Base-by-base conservation (phyloP, 306 rosid genomes). In the Heteromeles arbutifolia region DNA sequence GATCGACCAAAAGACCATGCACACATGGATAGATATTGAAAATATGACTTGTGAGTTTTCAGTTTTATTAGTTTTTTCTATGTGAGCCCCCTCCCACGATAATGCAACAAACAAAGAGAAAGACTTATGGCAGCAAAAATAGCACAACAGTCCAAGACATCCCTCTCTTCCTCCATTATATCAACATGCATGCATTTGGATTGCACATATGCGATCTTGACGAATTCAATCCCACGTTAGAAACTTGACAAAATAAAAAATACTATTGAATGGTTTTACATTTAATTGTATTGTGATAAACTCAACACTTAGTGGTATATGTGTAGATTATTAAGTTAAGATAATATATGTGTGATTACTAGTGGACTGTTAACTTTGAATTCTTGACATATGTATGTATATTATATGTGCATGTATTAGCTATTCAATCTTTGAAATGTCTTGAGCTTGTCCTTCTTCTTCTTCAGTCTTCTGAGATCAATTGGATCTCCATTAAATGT, bases 91-190 rank as follows among this genome's bases (percentile, higher is more conserved):
- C 81, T 84, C 80, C 86, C 80, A 85, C 83, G 39, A 78, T 69
- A 77, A 82, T 71, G 53, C 63, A 76, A n/a, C 72, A 74, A 61
- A 29, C 54, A 34, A 22, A 31, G 52, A 31, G 52, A 12, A 2
- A 28, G 31, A 21, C n/a, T 13, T 5, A 2, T n/a, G 39, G 19
- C 24, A 39, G 9, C 57, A 65, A 63, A 64, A 52, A 4, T 56
- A 69, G 78, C 84, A 82, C 69, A 80, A 44, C 37, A 76, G 82
- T 80, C 80, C 76, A 80, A 72, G 67, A 64, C 86, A 74, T 39
- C 43, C 28, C 39, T 31, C 74, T 58, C 69, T 34, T 69, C 62
- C 59, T 18, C 59, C 74, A 24, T 77, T 18, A 50, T 50, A 18
- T 48, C 8, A 50, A 5, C 54, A 50, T 50, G 54, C 54, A 48